Evolutionary conservation across 768 basidiomycete genomes (phyloP), one percentile per base, ranked within the genome.

Genomic region (Chalciporus chontae): DNA sequence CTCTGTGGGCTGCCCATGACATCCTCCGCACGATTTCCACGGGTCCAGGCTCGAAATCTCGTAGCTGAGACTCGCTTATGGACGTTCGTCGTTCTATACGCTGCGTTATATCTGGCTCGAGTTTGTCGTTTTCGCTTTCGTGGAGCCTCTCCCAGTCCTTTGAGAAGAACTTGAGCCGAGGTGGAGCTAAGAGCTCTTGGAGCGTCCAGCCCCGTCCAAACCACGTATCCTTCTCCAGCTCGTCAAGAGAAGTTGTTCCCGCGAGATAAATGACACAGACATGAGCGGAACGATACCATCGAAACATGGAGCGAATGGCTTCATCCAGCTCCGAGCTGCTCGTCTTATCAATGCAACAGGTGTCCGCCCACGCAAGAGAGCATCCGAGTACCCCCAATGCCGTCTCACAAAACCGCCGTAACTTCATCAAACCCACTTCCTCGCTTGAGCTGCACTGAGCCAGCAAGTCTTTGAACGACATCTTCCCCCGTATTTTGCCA

Each of bases 221-320:
- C 42, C 48, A 50, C 14, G 10, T 17, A n/a, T 50, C 41, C 11
- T 9, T 11, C 15, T 26, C 40, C 9, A 50, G 37, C 21, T 39
- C 36, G 10, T 23, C 23, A 8, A 50, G 26, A 5, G 42, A 29
- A 3, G 17, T n/a, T 13, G 48, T 39, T 18, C 26, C 42, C 3
- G 36, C 48, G 17, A 50, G 42, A 11, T 50, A 39, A n/a, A 44
- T 18, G 10, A 49, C 19, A 34, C 48, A 49, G n/a, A 49, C 24
- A 11, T n/a, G 4, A 2, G 48, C 48, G n/a, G 8, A 27, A 21
- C 43, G 42, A 31, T 50, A 50, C 42, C 48, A 50, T 6, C 6
- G 17, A 29, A 43, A 43, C 48, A 50, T 50, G 27, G 48, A 50
- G 15, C 48, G 48, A 9, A 50, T 50, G 2, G 48, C 36, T 23